Evolutionary conservation across 352 stramenopile genomes (phyloP), one percentile per base, ranked within the genome.

Genomic region (Pythium coloratum): DNA sequence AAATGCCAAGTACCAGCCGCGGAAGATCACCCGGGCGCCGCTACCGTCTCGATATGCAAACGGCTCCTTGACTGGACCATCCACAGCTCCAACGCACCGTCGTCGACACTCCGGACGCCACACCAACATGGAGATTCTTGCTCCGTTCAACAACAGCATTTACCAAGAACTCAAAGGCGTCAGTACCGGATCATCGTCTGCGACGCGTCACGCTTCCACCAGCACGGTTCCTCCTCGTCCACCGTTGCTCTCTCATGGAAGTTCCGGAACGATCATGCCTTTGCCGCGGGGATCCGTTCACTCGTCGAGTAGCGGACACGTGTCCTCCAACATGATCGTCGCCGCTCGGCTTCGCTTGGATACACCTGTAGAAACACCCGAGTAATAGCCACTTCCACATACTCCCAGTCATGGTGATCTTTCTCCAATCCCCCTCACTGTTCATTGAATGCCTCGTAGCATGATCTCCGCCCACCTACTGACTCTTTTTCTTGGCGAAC

Each of bases 401-500:
- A 47, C 20, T 24, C 8, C 14, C 32, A 42, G 14, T 5, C 20
- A 24, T 18, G 1, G 6, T 36, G 36, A 1, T 4, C 47, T 30
- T 24, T 32, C 8, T 47, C 9, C 54, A 14, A 47, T 49, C 32
- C 33, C n/a, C 32, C 28, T n/a, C 26, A 38, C 2, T 55, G 49
- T 34, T 34, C 32, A 57, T 57, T 57, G 18, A 16, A 13, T 20
- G 26, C 49, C 26, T 55, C 24, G 6, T 6, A 36, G 49, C 14
- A 3, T 14, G 3, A 26, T 18, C 3, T n/a, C 28, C 5, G 46
- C 53, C 20, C 18, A 24, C 32, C 42, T 73, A 69, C 55, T 77
- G 51, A 46, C 30, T 71, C 71, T 89, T 88, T 34, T 59, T 64
- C 66, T 90, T 90, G 32, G 90, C 83, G 60, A 94, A 94, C 20